Percentiles rank a stretch among this genome's conserved stretches.
Evolutionary conservation across 2,329 filamentous ascomycete species (phyloP).

Genomic region (Ramichloridium luteum): DNA sequence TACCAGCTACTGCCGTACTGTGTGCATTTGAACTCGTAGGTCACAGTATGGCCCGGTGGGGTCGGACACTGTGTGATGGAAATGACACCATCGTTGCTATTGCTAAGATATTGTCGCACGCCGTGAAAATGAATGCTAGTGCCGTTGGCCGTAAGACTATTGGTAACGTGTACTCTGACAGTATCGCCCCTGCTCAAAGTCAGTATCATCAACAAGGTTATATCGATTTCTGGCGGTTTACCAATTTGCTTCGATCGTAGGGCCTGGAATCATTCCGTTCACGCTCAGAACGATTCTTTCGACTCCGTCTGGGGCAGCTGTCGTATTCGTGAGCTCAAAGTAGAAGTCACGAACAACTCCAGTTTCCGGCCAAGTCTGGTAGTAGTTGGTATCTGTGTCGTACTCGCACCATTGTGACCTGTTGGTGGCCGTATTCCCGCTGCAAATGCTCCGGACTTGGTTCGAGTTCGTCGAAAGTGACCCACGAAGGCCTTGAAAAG

Average conservation of each 20-base stretch:
- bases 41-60: conserved; percentile 39
- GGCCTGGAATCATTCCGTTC: conserved; percentile 37
- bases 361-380: conserved; percentile 23
- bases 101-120: conserved; percentile 37
- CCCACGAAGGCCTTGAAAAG: too few relatives aligned
- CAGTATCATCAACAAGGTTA: conserved; percentile 15
- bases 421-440: conserved; percentile 3
- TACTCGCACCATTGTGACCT: conserved; percentile 11
- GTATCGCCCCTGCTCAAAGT: conserved; percentile 20
- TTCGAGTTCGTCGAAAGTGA: too few relatives aligned
- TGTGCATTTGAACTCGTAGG: conserved; percentile 28
- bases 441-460: too few relatives aligned
- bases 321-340: conserved; percentile 32
- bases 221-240: too few relatives aligned
- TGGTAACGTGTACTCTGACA: conserved; percentile 21
- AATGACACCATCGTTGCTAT: conserved; percentile 37
- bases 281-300: conserved; percentile 29
- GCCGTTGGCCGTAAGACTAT: conserved; percentile 32
- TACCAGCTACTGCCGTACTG: conserved; percentile 30
- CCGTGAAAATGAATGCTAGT: conserved; percentile 41
- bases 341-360: conserved; percentile 31
- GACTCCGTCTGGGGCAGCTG: conserved; percentile 36
- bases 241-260: conserved; percentile 34
- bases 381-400: conserved; percentile 26
- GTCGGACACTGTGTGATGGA: conserved; percentile 55